These are phyloP conservation scores for Monosporozyma siamensis DNA, from an alignment of 805 yeast species.

Conservation along the genomic window DNA sequence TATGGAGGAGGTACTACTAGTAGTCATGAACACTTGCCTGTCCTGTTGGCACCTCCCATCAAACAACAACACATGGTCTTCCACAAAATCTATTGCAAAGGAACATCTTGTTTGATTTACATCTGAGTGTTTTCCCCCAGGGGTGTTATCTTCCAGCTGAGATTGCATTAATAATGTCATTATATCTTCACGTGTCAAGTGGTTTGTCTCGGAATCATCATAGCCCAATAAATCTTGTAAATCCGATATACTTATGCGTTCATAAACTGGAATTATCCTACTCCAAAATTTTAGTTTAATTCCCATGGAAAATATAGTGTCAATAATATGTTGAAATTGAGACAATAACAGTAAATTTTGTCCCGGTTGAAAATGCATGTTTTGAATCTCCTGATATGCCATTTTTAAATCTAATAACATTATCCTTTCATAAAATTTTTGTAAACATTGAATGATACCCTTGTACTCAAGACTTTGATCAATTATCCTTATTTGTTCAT, in stretches of 20 bases:
- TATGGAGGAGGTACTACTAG: neutral
- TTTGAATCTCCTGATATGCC: constrained; percentile 9
- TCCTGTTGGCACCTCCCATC: neutral
- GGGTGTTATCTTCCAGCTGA: constrained; percentile 15
- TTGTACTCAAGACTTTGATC: constrained; percentile 2
- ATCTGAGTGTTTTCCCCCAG: no score
- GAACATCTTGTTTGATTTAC: no score
- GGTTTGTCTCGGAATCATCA: neutral
- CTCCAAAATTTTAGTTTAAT: constrained; percentile 21
- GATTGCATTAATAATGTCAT: constrained; percentile 24
- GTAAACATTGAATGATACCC: constrained; percentile 10
- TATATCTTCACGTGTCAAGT: constrained; percentile 18
- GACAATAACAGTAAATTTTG: neutral
- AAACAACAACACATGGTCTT: constrained; percentile 17
- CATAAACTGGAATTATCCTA: constrained; percentile 21
- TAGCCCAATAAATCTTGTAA: constrained; percentile 13
- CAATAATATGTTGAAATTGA: constrained; percentile 9
- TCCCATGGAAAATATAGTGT: constrained; percentile 10
- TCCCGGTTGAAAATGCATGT: neutral
- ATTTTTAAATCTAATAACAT: constrained; percentile 9
- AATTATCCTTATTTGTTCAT: constrained; percentile 20
- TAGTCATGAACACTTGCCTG: neutral
- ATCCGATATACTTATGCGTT: constrained; percentile 23
- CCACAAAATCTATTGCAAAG: constrained; percentile 24
- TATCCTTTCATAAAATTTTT: constrained; percentile 12